phyloP scores from a whole-genome alignment of 108 stramenopile genomes.

The Conticribra weissflogii region DNA sequence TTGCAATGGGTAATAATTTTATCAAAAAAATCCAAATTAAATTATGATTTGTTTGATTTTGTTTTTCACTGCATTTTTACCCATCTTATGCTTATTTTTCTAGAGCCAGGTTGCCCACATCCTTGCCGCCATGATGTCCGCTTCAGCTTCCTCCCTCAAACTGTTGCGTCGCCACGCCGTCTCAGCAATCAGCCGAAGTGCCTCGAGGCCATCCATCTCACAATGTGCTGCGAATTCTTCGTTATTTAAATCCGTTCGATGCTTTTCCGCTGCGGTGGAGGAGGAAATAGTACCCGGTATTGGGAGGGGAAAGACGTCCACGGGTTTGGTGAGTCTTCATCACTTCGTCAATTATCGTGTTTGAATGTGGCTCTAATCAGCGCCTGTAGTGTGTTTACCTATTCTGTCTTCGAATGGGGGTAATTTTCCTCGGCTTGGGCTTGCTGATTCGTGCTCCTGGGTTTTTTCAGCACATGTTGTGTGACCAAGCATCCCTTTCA shows the following conservation, averaged over 20 bases:
- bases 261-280: conserved; percentile 35
- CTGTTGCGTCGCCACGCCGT: conserved; percentile 7
- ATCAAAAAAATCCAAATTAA: too few relatives aligned
- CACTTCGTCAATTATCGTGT: too few relatives aligned
- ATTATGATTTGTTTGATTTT: too few relatives aligned
- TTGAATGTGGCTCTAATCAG: too few relatives aligned
- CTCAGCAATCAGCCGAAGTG: neutral
- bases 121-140: conserved; percentile 31
- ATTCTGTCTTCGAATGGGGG: too few relatives aligned
- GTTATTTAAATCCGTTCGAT: conserved; percentile 3
- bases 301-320: conserved; percentile 88
- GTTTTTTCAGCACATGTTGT: too few relatives aligned
- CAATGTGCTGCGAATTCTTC: neutral
- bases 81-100: neutral
- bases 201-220: neutral
- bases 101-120: neutral
- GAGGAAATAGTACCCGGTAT: conserved; percentile 68
- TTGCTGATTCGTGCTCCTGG: too few relatives aligned
- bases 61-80: neutral
- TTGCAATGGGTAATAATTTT: too few relatives aligned
- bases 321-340: conserved; percentile 84
- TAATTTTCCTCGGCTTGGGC: too few relatives aligned
- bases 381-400: too few relatives aligned
- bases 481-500: too few relatives aligned
- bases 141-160: conserved; percentile 29